These are phyloP conservation scores for Cladosporium sp. DNA, from an alignment of 2,329 filamentous ascomycete species.

Conservation along the genomic window DNA sequence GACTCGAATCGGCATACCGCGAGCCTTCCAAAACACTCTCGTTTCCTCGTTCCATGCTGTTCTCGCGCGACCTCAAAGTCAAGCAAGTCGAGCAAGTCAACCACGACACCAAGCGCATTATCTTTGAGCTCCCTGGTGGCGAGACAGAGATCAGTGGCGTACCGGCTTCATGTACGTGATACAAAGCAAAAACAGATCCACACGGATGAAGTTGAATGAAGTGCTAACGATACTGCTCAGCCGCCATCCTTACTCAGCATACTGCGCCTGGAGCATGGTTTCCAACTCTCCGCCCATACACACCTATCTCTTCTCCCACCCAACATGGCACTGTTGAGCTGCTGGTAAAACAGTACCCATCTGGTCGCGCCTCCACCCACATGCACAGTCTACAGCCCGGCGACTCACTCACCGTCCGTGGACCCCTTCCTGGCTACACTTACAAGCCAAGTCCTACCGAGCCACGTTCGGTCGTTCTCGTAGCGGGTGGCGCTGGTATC, in stretches of 20 bases:
- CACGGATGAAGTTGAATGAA: background rate
- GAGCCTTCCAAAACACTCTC: conserved; percentile 24
- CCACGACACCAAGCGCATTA: conserved; percentile 31
- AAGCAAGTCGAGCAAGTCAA: conserved; percentile 29
- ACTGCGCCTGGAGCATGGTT: conserved; percentile 55
- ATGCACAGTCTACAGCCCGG: conserved; percentile 64
- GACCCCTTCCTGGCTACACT: conserved; percentile 42
- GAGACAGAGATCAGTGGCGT: conserved; percentile 27
- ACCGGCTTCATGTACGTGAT: conserved; percentile 23
- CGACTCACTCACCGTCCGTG: conserved; percentile 55
- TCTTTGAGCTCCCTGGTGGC: conserved; percentile 28
- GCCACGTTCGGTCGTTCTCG: conserved; percentile 49
- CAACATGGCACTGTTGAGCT: conserved; percentile 59
- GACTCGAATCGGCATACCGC: conserved; percentile 26
- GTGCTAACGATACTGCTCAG: conserved; percentile 25
- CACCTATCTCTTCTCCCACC: conserved; percentile 56
- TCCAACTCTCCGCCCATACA: conserved; percentile 63
- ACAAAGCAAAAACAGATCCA: background rate
- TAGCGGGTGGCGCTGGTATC: conserved; percentile 69
- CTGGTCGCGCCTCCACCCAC: conserved; percentile 60
- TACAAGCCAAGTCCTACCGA: conserved; percentile 23
- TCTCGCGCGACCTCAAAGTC: conserved; percentile 28
- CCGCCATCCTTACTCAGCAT: conserved; percentile 57
- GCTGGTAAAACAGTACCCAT: conserved; percentile 64
- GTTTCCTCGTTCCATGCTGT: conserved; percentile 31